A percentile compares a stretch with the other conserved stretches of the same genome.
These are phyloP conservation scores for Phyllosticta ampelicida DNA, from an alignment of 2,329 filamentous ascomycete genomes.

Conservation along the genomic window DNA sequence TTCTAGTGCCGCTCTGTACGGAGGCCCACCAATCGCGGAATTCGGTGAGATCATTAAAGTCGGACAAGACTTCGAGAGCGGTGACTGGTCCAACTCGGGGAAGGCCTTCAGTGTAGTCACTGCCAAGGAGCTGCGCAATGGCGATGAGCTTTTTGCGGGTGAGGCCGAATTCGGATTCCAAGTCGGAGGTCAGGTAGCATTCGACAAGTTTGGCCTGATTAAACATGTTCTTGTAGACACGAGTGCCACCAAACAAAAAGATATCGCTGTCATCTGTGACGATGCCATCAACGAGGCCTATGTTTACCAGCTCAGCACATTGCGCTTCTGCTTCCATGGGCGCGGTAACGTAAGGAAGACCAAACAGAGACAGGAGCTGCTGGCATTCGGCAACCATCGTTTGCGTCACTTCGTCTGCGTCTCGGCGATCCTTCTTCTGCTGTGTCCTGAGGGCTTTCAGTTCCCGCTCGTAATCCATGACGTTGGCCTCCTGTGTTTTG, in stretches of 20 bases:
- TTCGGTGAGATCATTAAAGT: conserved; percentile 64
- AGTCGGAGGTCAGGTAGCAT: conserved; percentile 74
- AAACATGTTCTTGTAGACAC: conserved; percentile 99
- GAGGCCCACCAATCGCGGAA: conserved; percentile 84
- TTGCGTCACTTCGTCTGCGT: conserved; percentile 93
- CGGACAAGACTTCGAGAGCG: conserved; percentile 84
- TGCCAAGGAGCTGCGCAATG: conserved; percentile 82
- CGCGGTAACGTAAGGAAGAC: conserved; percentile 90
- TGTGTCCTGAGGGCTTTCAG: conserved; percentile 80
- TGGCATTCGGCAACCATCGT: conserved; percentile 96
- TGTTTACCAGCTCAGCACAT: conserved; percentile 76
- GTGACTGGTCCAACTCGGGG: conserved; percentile 88
- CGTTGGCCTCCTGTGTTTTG: conserved; percentile 42
- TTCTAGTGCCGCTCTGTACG: conserved; percentile 57
- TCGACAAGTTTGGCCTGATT: conserved; percentile 97
- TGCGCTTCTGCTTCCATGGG: conserved; percentile 99
- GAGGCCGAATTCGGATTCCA: conserved; percentile 82
- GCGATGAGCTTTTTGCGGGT: conserved; percentile 79
- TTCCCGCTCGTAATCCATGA: conserved; percentile 75
- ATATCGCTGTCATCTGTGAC: conserved; percentile 96
- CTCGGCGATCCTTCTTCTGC: conserved; percentile 89
- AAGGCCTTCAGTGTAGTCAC: conserved; percentile 89
- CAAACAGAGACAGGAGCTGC: conserved; percentile 78
- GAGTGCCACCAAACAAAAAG: conserved; percentile 90
- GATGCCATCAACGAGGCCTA: conserved; percentile 91